Evolutionary conservation across 1,284 basidiomycete genomes (phyloP).

Genomic region (Vanrija pseudolonga): DNA sequence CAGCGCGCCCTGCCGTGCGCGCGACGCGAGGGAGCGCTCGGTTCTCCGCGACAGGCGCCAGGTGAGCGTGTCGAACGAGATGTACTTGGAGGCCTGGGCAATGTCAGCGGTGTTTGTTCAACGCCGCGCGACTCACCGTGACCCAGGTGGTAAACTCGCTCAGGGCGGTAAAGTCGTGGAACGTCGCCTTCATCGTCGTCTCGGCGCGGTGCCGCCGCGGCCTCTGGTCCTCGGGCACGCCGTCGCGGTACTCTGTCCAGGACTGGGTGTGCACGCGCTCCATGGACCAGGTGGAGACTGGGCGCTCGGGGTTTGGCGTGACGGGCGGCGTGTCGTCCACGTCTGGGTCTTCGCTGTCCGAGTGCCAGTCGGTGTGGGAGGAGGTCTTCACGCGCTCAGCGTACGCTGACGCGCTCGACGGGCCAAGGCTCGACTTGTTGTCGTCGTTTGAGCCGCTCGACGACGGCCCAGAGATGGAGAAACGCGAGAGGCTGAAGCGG

Average conservation of each 20-base stretch:
- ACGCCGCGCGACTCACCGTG: constrained; percentile 3
- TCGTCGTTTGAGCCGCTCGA: too few species aligned
- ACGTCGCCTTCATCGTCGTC: constrained; percentile 1
- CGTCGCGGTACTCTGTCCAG: not conserved
- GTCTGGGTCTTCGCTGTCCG: constrained; percentile 5
- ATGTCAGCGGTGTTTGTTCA: too few species aligned
- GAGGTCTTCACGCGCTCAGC: too few species aligned
- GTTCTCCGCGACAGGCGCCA: not conserved
- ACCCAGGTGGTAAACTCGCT: not conserved
- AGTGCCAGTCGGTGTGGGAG: too few species aligned
- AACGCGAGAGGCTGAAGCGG: too few species aligned
- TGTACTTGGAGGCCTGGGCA: not conserved
- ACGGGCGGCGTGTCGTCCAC: not conserved
- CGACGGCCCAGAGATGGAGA: too few species aligned
- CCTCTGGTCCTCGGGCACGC: not conserved
- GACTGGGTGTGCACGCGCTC: constrained; percentile 6
- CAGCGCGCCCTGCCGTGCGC: constrained; percentile 7
- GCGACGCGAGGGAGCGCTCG: not conserved
- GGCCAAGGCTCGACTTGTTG: too few species aligned
- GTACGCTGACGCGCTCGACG: too few species aligned
- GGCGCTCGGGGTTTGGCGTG: constrained; percentile 4
- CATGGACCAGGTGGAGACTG: constrained; percentile 14
- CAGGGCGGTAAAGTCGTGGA: constrained; percentile 13
- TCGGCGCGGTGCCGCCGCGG: not conserved
- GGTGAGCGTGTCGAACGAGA: not conserved